Evolutionary conservation across 202 grass and related monocot species (phyloP), one percentile per base, ranked within the genome.

Genomic region (Carex sylvatica): DNA sequence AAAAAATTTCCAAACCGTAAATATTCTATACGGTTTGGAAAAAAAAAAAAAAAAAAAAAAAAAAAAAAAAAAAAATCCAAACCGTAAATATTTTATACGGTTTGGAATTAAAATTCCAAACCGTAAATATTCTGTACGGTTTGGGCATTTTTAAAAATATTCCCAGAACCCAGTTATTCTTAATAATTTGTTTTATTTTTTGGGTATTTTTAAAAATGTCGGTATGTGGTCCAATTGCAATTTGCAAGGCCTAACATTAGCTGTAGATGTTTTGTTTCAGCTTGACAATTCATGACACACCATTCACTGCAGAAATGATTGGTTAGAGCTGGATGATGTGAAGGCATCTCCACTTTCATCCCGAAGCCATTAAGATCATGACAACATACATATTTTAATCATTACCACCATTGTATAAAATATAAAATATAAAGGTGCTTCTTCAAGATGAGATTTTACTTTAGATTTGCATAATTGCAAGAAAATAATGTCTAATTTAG

Each of bases 341-440:
- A 52, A 82, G 65, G 64, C 22, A 19, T 69, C 62, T 82, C 80
- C 80, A 82, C 80, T 82, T 82, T 28, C 78, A 80, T 80, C 58
- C 19, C 46, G 65, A 68, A 82, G 23, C 47, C 68, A 52, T 53
- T 9, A 31, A 20, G 4, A 63, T 68, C 80, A 82, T 67, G 7
- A 33, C 54, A 52, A 54, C 26, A 19, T 20, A 8, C 14, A 31
- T 26, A 75, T 35, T 76, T 77, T 31, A 56, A 28, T 55, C 70
- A 28, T 53, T 53, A 53, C 13, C 12, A 52, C 46, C 3, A 13
- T 74, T 74, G 20, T 51, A 28, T 47, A 12, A 12, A 52, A 74
- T 28, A 6, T 3, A 26, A 14, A 52, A 0, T 14, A 74, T 3
- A 19, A 31, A 14, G 18, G 73, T 76, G 51, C 15, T 77, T 44